phyloP scores from a whole-genome alignment of 495 filamentous ascomycete species.

The Physcia stellaris region DNA sequence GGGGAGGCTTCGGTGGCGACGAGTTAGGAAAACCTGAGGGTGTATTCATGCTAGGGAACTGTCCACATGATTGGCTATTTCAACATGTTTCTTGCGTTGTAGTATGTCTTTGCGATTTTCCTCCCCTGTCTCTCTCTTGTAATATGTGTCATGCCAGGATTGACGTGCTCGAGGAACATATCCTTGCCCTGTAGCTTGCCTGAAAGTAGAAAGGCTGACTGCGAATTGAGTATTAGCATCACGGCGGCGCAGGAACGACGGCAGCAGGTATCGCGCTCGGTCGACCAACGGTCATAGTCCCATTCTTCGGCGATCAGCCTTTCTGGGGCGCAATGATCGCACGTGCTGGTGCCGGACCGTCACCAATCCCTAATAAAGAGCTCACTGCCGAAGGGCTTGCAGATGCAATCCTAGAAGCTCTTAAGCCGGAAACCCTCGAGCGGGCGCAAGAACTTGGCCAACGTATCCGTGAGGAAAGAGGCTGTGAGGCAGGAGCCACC shows the following conservation, averaged over 20 bases:
- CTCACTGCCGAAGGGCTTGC: constrained; percentile 47
- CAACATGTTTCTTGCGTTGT: constrained; percentile 46
- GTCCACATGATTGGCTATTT: constrained; percentile 56
- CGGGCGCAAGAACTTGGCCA: background rate
- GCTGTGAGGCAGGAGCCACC: background rate
- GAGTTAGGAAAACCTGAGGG: constrained; percentile 26
- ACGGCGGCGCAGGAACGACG: constrained; percentile 55
- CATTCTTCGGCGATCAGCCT: constrained; percentile 61
- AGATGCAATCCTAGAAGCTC: constrained; percentile 31
- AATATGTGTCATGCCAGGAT: no score
- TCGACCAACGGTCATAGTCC: constrained; percentile 45
- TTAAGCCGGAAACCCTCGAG: background rate
- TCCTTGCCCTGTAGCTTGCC: no score
- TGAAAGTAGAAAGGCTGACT: no score
- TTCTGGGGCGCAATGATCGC: constrained; percentile 76
- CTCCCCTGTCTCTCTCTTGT: no score
- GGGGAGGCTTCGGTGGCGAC: constrained; percentile 44
- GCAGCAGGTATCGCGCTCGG: constrained; percentile 45
- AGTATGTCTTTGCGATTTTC: no score
- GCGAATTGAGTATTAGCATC: no score
- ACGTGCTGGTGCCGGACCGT: constrained; percentile 51
- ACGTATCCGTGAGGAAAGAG: background rate
- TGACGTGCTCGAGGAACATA: no score
- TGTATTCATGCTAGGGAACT: constrained; percentile 45
- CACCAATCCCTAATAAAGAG: constrained; percentile 52